Evolutionary conservation across 176 grass and related monocot species (phyloP), one percentile per base, ranked within the genome.

Genomic region (Lolium perenne): DNA sequence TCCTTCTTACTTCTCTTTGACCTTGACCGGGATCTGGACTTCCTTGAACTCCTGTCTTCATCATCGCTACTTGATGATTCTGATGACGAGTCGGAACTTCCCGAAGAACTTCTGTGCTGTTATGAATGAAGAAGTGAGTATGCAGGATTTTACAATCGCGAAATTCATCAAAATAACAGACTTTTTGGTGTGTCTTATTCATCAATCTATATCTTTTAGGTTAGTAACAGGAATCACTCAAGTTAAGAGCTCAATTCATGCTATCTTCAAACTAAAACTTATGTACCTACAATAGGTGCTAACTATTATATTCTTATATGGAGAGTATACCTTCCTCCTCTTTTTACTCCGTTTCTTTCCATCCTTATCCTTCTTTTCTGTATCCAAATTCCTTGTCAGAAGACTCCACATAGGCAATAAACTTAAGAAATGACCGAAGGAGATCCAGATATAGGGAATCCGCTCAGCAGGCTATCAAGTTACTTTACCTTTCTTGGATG

Each of bases 311-410:
- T 35, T 35, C 69, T 7, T 75, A 71, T 71, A 54, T 54, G 35
- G 46, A 79, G 51, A 76, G 47, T 25, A 83, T 87, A 97, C 94
- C 92, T 97, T 97, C 94, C 90, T 99, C 87, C 87, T 97, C 84
- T 83, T 92, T 62, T 95, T 99, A 87, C 25, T 94, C 38, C 82
- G 84, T 87, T 90, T 97, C 87, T 94, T 99, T 71, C 71, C 71
- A 73, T 99, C 97, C 80, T 91, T 99, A 66, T 93, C 92, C 77
- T 97, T 99, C 76, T 87, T 94, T 22, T 97, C 97, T 99, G 85
- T 77, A 97, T 84, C 18, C 55, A 94, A 89, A 58, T 56, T 55
- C 62, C 71, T 77, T 47, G 71, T 92, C 66, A 95, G 67, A 56
- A 83, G 54, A 80, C 26, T 86, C 67, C 15, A 47, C 25, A 79